Percentiles rank a stretch among this genome's conserved stretches.
phyloP scores from a whole-genome alignment of 1,139 yeast genomes.

The Petasospora fabianii region DNA sequence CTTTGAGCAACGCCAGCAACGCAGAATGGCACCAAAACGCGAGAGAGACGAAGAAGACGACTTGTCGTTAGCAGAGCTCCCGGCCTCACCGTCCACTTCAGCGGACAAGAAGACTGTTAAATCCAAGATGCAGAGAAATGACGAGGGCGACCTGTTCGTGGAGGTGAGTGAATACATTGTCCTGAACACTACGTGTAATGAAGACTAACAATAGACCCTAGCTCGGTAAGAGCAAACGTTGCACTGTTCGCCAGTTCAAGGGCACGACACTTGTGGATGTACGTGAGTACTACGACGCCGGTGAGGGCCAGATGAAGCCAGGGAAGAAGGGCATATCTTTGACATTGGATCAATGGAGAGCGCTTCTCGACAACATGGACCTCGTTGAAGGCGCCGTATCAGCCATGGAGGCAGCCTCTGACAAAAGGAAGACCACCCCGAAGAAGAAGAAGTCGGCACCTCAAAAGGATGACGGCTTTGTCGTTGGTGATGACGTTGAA shows the following conservation, averaged over 20 bases:
- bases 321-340: slow-evolving; percentile 85
- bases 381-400: slow-evolving; percentile 51
- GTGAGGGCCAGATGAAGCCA: slow-evolving; percentile 58
- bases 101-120: neutral
- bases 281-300: slow-evolving; percentile 72
- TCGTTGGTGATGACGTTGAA: slow-evolving; percentile 4
- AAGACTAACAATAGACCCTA: slow-evolving; percentile 24
- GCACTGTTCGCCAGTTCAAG: slow-evolving; percentile 68
- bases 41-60: slow-evolving; percentile 6
- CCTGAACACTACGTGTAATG: neutral
- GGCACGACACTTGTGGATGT: slow-evolving; percentile 68
- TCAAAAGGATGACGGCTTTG: slow-evolving; percentile 2
- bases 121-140: slow-evolving; percentile 6
- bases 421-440: slow-evolving; percentile 5
- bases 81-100: too few relatives aligned
- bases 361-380: slow-evolving; percentile 47
- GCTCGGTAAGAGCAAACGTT: slow-evolving; percentile 66
- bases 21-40: slow-evolving; percentile 9
- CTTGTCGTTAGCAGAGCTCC: too few relatives aligned
- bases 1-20: neutral
- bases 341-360: slow-evolving; percentile 66
- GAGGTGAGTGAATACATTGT: slow-evolving; percentile 12
- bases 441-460: neutral
- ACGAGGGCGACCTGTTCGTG: slow-evolving; percentile 14
- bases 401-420: slow-evolving; percentile 29